These are phyloP conservation scores for Aureobasidium leucospermi DNA, from an alignment of 2,329 filamentous ascomycete genomes.

Conservation along the genomic window DNA sequence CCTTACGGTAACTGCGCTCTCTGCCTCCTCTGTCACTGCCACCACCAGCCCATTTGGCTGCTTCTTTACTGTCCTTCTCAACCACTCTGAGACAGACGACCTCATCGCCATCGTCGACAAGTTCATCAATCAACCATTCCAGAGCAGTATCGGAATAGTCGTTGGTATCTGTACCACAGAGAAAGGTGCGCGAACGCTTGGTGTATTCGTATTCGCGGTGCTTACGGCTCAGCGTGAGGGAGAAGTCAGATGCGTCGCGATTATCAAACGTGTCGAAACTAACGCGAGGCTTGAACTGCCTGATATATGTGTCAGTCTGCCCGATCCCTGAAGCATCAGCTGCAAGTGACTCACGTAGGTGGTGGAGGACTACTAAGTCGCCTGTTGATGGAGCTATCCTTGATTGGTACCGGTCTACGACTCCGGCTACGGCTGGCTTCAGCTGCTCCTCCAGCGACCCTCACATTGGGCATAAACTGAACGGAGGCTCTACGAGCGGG, in stretches of 20 bases:
- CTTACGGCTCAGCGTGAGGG: slow-evolving; percentile 75
- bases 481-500: slow-evolving; percentile 26
- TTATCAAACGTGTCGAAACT: slow-evolving; percentile 69
- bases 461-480: slow-evolving; percentile 28
- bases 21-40: slow-evolving; percentile 56
- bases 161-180: slow-evolving; percentile 86
- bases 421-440: slow-evolving; percentile 18
- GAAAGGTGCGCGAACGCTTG: slow-evolving; percentile 76
- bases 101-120: slow-evolving; percentile 90
- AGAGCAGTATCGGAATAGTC: slow-evolving; percentile 87
- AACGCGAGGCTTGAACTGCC: slow-evolving; percentile 59
- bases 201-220: slow-evolving; percentile 79
- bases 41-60: slow-evolving; percentile 30
- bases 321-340: neutral
- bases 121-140: slow-evolving; percentile 84
- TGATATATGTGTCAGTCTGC: slow-evolving; percentile 21
- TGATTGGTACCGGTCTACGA: slow-evolving; percentile 15
- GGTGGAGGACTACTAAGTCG: slow-evolving; percentile 19
- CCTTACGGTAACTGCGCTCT: slow-evolving; percentile 55
- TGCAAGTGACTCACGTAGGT: slow-evolving; percentile 16
- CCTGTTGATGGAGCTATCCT: slow-evolving; percentile 11
- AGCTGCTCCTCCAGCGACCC: slow-evolving; percentile 17
- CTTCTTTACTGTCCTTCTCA: slow-evolving; percentile 70
- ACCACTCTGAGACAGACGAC: slow-evolving; percentile 84
- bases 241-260: slow-evolving; percentile 60